Evolutionary conservation across 106 monocot genomes (phyloP).

Genomic region (Dioscorea zingiberensis): DNA sequence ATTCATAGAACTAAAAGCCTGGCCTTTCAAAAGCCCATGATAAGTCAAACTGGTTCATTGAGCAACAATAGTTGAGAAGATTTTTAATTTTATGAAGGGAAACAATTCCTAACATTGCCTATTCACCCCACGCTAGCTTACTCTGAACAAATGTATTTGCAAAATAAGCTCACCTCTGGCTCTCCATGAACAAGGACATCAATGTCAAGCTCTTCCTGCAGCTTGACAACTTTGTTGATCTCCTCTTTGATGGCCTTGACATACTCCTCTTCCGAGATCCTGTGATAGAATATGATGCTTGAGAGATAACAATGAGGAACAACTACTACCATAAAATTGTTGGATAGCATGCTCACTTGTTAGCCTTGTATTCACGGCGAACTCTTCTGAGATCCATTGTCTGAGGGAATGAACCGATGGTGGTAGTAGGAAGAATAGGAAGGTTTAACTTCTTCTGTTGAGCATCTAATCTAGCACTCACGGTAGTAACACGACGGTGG

Average conservation of each 20-base stretch:
- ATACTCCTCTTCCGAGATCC: conserved; percentile 1
- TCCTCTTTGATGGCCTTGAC: conserved; percentile 1
- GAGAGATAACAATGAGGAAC: not conserved
- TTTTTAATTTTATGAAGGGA: not conserved
- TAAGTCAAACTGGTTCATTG: too few species aligned
- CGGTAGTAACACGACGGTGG: conserved; percentile 32
- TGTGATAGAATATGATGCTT: not conserved
- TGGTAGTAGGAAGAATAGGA: conserved; percentile 40
- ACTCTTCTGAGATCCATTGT: conserved; percentile 41
- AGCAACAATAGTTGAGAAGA: too few species aligned
- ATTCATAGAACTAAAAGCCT: too few species aligned
- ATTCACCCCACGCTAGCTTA: too few species aligned
- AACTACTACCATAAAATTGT: not conserved
- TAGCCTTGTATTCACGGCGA: conserved; percentile 61
- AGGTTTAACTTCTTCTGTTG: conserved; percentile 51
- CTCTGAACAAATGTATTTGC: too few species aligned
- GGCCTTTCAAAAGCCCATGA: too few species aligned
- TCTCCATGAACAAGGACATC: conserved; percentile 41
- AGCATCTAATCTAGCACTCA: conserved; percentile 35
- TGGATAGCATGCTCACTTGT: conserved; percentile 31
- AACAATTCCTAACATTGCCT: too few species aligned
- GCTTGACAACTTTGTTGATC: conserved; percentile 20
- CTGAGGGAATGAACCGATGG: conserved; percentile 53
- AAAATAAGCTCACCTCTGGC: conserved; percentile 42
- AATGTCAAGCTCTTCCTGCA: conserved; percentile 22